These are phyloP conservation scores for Rhizopus sp. DNA, from an alignment of 371 early-diverging fungal species.

Conservation along the genomic window DNA sequence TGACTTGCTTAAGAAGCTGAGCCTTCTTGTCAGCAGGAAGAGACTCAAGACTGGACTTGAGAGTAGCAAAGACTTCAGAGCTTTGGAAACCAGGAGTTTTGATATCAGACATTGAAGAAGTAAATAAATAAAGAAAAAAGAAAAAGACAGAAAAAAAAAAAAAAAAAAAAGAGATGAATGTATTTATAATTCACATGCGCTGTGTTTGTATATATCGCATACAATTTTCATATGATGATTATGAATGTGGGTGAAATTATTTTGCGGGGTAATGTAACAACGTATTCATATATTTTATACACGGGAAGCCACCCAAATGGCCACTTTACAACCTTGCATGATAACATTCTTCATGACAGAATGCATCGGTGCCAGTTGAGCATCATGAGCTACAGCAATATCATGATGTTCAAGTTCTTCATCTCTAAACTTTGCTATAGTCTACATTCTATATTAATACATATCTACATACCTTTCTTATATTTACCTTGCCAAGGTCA, in stretches of 20 bases:
- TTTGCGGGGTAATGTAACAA: not conserved
- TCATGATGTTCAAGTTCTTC: constrained; percentile 96
- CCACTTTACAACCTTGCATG: constrained; percentile 80
- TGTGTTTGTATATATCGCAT: not conserved
- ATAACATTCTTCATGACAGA: constrained; percentile 70
- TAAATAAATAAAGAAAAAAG: not conserved
- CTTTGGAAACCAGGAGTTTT: constrained; percentile 46
- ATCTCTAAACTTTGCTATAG: constrained; percentile 86
- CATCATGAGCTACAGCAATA: constrained; percentile 88
- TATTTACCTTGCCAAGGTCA: constrained; percentile 62
- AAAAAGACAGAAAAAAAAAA: too few species aligned
- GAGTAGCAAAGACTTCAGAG: constrained; percentile 45
- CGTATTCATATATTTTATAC: constrained; percentile 25
- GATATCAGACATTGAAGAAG: constrained; percentile 42
- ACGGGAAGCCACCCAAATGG: constrained; percentile 75
- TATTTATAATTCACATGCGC: not conserved
- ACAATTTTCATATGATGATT: not conserved
- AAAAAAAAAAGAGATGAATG: not conserved
- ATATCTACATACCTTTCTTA: too few species aligned
- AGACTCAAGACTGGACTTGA: constrained; percentile 37
- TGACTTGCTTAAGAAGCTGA: constrained; percentile 59
- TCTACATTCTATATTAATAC: constrained; percentile 12
- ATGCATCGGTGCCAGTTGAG: constrained; percentile 82
- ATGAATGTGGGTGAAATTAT: not conserved
- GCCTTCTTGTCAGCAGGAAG: constrained; percentile 33